Percentiles rank a stretch among this genome's conserved stretches.
These are phyloP conservation scores for Dioscorea dumetorum DNA, from an alignment of 106 monocot species.

Conservation along the genomic window DNA sequence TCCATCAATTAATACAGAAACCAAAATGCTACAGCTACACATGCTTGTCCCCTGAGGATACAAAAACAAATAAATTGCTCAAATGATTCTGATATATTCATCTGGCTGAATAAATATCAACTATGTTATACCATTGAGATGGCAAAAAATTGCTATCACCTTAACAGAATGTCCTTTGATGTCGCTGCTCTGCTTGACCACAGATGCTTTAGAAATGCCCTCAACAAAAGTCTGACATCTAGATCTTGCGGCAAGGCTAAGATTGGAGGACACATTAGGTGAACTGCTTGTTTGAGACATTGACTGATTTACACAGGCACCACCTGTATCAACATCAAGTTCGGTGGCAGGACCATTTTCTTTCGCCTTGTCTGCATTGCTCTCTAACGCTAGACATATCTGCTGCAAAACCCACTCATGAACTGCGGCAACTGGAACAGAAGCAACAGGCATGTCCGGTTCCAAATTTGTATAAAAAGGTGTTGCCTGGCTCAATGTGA, in stretches of 20 bases:
- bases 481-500: conserved; percentile 62
- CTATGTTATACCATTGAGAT: too few relatives aligned
- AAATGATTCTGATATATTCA: too few relatives aligned
- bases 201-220: conserved; percentile 83
- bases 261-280: conserved; percentile 7
- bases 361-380: conserved; percentile 59
- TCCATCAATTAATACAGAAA: too few relatives aligned
- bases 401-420: conserved; percentile 79
- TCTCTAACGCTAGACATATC: conserved; percentile 61
- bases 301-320: conserved; percentile 34
- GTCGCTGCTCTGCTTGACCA: conserved; percentile 61
- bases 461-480: conserved; percentile 90
- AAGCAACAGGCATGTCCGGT: conserved; percentile 73
- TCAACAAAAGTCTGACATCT: conserved; percentile 81
- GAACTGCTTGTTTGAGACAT: conserved; percentile 27
- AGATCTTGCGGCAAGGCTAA: conserved; percentile 23
- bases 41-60: too few relatives aligned
- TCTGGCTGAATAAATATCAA: too few relatives aligned
- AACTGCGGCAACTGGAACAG: conserved; percentile 59
- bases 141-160: conserved; percentile 23
- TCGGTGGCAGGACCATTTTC: conserved; percentile 57
- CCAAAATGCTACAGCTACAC: too few relatives aligned
- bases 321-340: conserved; percentile 64
- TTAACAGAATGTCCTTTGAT: conserved; percentile 73
- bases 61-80: too few relatives aligned